A percentile compares a stretch with the other conserved stretches of the same genome.
These are phyloP conservation scores for Coemansia sp. DNA, from an alignment of 192 early-diverging fungal species.

Conservation along the genomic window DNA sequence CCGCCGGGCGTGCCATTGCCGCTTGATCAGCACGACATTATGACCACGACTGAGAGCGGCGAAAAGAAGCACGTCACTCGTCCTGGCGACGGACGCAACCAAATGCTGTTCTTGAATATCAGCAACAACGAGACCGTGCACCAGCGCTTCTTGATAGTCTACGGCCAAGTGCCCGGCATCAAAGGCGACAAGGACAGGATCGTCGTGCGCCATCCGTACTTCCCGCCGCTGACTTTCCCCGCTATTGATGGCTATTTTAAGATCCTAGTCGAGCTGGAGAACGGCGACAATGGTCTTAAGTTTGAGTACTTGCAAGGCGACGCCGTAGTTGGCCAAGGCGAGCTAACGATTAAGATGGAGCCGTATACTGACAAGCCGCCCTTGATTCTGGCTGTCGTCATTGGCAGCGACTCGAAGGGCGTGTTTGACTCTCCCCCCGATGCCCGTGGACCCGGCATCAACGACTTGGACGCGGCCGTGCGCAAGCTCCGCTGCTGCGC, in stretches of 20 bases:
- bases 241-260: conserved; percentile 65
- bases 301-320: conserved; percentile 54
- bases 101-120: conserved; percentile 47
- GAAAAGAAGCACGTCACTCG: conserved; percentile 12
- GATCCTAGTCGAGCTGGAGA: conserved; percentile 62
- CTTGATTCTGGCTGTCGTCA: conserved; percentile 61
- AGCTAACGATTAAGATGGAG: conserved; percentile 57
- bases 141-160: conserved; percentile 57
- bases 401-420: conserved; percentile 62
- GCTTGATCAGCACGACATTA: conserved; percentile 41
- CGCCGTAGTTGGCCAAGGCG: conserved; percentile 14
- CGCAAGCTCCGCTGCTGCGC: conserved; percentile 65
- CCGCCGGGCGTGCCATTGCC: conserved; percentile 42
- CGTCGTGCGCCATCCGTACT: conserved; percentile 54
- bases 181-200: conserved; percentile 32
- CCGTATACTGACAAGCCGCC: conserved; percentile 63
- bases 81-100: conserved; percentile 8
- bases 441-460: conserved; percentile 44
- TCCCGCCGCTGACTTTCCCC: conserved; percentile 60
- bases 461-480: conserved; percentile 58
- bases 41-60: conserved; percentile 23
- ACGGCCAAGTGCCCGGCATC: conserved; percentile 42
- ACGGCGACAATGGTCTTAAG: conserved; percentile 60
- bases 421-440: conserved; percentile 67
- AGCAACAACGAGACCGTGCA: conserved; percentile 48